Conservation (phyloP, 192 early-diverging fungal species). For the Funneliformis mosseae region DNA sequence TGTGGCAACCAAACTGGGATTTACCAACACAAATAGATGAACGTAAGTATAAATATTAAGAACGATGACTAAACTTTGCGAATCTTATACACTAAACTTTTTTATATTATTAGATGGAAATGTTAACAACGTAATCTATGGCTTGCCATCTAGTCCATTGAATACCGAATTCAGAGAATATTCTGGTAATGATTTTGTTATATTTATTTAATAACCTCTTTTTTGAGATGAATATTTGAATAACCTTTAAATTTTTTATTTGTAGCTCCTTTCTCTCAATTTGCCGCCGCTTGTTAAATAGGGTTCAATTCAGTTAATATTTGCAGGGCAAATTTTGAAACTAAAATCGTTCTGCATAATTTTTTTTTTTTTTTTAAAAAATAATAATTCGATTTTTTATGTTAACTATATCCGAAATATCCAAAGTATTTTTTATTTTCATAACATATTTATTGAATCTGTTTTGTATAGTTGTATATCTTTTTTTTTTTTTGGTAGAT, state of each 20-base stretch:
- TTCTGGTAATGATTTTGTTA: background rate
- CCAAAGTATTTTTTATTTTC: too few species aligned
- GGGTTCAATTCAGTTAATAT: too few species aligned
- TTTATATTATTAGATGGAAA: constrained; percentile 36
- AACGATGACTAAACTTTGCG: background rate
- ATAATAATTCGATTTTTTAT: too few species aligned
- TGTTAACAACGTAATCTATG: constrained; percentile 36
- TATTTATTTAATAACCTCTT: background rate
- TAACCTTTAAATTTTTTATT: background rate
- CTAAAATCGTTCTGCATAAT: too few species aligned
- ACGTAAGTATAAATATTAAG: constrained; percentile 26
- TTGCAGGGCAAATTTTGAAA: too few species aligned
- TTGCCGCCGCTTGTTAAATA: background rate
- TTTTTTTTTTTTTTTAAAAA: too few species aligned
- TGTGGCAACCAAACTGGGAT: constrained; percentile 35
- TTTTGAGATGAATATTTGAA: background rate
- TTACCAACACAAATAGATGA: constrained; percentile 31
- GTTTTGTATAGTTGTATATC: too few species aligned
- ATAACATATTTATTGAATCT: too few species aligned
- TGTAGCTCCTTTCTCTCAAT: background rate
- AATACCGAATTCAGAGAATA: constrained; percentile 28
- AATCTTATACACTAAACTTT: background rate
- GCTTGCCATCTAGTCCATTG: constrained; percentile 8
- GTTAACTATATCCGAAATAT: too few species aligned
- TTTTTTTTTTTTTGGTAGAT: too few species aligned